These are phyloP conservation scores for Cryptosporidium baileyi DNA, from an alignment of 169 alveolate species.

Conservation along the genomic window DNA sequence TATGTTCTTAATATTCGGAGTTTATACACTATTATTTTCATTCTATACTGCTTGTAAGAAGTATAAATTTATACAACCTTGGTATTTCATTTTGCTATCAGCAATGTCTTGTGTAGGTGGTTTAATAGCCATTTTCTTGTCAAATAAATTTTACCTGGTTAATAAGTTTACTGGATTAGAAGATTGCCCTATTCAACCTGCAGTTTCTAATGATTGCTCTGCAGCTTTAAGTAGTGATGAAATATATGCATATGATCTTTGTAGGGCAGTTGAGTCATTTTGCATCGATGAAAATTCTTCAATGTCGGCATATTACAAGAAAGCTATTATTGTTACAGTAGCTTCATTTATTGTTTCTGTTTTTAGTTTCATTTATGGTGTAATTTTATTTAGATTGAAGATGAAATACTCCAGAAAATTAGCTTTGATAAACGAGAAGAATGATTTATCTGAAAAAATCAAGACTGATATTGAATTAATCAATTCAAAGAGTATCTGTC, in stretches of 20 bases:
- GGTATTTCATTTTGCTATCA: constrained; percentile 32
- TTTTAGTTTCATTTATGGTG: constrained; percentile 38
- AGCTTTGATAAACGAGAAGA: constrained; percentile 8
- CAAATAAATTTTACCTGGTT: constrained; percentile 30
- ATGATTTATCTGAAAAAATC: not conserved
- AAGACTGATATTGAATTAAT: not conserved
- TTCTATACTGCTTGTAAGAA: constrained; percentile 59
- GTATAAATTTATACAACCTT: constrained; percentile 60
- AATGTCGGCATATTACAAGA: constrained; percentile 32
- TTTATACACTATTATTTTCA: constrained; percentile 27
- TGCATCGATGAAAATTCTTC: constrained; percentile 24
- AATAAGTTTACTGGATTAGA: not conserved
- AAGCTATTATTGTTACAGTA: constrained; percentile 28
- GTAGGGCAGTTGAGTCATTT: constrained; percentile 60
- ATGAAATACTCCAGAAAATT: constrained; percentile 18
- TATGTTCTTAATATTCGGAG: constrained; percentile 36
- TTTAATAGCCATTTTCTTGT: constrained; percentile 37
- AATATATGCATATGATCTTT: constrained; percentile 54
- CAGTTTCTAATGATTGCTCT: constrained; percentile 63
- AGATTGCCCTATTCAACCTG: constrained; percentile 55
- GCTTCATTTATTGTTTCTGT: constrained; percentile 21
- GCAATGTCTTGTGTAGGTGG: constrained; percentile 60
- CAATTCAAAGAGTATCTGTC: not conserved
- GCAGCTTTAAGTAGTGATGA: constrained; percentile 38
- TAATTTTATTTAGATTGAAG: not conserved